phyloP scores from a whole-genome alignment of 2,329 filamentous ascomycete species.

The Neonectria faginata region DNA sequence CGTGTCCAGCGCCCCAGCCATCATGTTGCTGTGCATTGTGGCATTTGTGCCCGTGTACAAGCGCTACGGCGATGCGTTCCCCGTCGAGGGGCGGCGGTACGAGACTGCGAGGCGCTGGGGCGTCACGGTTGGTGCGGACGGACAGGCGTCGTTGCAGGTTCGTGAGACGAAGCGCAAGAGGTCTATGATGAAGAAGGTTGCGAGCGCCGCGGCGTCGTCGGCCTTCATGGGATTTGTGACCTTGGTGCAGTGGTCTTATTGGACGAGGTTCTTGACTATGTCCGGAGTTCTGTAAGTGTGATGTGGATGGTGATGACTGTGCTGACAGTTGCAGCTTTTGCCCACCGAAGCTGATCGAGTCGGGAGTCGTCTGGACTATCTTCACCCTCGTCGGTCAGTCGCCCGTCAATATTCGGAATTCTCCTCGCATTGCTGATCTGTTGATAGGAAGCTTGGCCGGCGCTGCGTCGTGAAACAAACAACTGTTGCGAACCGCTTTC shows the following conservation, averaged over 20 bases:
- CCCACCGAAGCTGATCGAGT: slow-evolving; percentile 28
- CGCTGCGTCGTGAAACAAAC: slow-evolving; percentile 28
- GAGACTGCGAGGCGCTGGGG: slow-evolving; percentile 38
- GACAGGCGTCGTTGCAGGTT: slow-evolving; percentile 30
- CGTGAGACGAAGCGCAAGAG: slow-evolving; percentile 21
- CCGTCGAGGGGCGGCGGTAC: slow-evolving; percentile 39
- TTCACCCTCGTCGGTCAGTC: slow-evolving; percentile 28
- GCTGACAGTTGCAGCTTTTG: slow-evolving; percentile 23
- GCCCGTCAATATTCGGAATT: too few species aligned
- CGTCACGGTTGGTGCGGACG: slow-evolving; percentile 32
- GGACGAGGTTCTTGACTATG: slow-evolving; percentile 36
- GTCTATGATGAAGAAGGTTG: slow-evolving; percentile 20
- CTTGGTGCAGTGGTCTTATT: slow-evolving; percentile 37
- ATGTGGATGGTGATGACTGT: background rate
- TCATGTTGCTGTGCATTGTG: slow-evolving; percentile 35
- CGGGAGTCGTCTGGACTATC: slow-evolving; percentile 25
- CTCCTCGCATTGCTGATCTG: slow-evolving; percentile 2
- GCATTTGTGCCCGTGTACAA: slow-evolving; percentile 39
- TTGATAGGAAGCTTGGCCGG: slow-evolving; percentile 29
- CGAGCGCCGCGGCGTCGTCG: slow-evolving; percentile 21
- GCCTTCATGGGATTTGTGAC: slow-evolving; percentile 33
- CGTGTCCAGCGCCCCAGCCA: slow-evolving; percentile 35
- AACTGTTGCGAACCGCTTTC: background rate
- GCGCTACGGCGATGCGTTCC: slow-evolving; percentile 41
- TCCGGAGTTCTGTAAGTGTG: slow-evolving; percentile 34